A percentile compares a stretch with the other conserved stretches of the same genome.
phyloP scores from a whole-genome alignment of 2,329 filamentous ascomycete genomes.

The Saccharata proteae region DNA sequence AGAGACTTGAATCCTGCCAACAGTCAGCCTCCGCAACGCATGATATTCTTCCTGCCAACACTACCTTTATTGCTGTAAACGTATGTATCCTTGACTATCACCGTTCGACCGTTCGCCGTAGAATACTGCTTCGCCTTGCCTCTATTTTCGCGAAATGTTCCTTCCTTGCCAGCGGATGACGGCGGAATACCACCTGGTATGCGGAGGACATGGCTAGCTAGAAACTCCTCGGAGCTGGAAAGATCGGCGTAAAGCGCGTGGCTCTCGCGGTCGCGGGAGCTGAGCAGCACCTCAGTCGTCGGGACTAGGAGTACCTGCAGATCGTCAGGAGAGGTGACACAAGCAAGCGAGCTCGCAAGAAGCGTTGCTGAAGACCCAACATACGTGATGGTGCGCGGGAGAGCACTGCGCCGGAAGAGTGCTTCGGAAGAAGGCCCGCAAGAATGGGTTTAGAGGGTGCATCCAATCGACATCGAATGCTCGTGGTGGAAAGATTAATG shows the following conservation, averaged over 20 bases:
- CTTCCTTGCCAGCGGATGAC: slow-evolving; percentile 37
- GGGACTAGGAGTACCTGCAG: slow-evolving; percentile 75
- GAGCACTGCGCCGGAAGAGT: slow-evolving; percentile 82
- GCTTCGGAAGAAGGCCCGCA: slow-evolving; percentile 98
- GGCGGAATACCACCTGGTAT: slow-evolving; percentile 48
- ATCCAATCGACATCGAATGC: slow-evolving; percentile 49
- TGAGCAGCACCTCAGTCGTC: slow-evolving; percentile 81
- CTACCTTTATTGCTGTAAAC: slow-evolving; percentile 94
- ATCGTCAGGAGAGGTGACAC: slow-evolving; percentile 9
- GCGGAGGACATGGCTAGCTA: slow-evolving; percentile 91
- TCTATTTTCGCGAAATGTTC: slow-evolving; percentile 63
- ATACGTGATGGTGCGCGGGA: slow-evolving; percentile 75
- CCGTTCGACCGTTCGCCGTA: slow-evolving; percentile 82
- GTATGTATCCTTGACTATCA: slow-evolving; percentile 86
- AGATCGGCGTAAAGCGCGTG: slow-evolving; percentile 67
- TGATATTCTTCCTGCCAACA: slow-evolving; percentile 14
- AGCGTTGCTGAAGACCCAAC: too few species aligned
- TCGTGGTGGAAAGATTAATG: slow-evolving; percentile 1
- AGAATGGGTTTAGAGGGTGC: slow-evolving; percentile 98
- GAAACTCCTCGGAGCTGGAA: slow-evolving; percentile 81
- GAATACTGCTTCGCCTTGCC: slow-evolving; percentile 90
- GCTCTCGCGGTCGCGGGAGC: slow-evolving; percentile 76
- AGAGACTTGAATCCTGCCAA: slow-evolving; percentile 72
- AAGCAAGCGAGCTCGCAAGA: neutral
- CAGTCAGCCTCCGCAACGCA: slow-evolving; percentile 2